phyloP scores from a whole-genome alignment of 495 filamentous ascomycete species.

The Penicillium atrosanguineum region DNA sequence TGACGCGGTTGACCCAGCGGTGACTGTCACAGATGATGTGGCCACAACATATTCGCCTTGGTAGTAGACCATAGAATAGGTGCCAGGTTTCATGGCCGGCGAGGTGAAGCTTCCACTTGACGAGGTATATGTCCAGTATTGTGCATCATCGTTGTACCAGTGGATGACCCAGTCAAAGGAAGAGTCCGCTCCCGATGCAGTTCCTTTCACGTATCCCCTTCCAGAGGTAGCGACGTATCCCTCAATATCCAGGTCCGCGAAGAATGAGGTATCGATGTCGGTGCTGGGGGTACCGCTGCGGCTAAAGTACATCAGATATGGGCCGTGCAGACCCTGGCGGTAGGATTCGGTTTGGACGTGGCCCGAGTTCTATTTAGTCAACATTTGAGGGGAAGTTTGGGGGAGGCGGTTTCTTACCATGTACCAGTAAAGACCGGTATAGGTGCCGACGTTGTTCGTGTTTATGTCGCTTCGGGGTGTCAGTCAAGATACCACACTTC shows the following conservation, averaged over 20 bases:
- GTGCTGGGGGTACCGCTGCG: conserved; percentile 53
- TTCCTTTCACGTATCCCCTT: conserved; percentile 60
- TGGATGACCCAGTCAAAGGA: conserved; percentile 55
- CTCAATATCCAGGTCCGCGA: conserved; percentile 52
- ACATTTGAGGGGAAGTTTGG: too few species aligned
- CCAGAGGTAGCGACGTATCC: conserved; percentile 54
- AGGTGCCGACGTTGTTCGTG: too few species aligned
- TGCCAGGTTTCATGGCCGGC: conserved; percentile 64
- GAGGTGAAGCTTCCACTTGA: conserved; percentile 57
- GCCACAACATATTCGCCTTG: conserved; percentile 61
- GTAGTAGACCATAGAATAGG: conserved; percentile 66
- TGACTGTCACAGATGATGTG: conserved; percentile 50
- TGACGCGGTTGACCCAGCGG: conserved; percentile 49
- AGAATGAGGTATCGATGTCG: conserved; percentile 57
- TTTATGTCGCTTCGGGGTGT: too few species aligned
- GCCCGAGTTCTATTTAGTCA: too few species aligned
- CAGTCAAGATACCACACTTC: too few species aligned
- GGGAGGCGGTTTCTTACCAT: too few species aligned
- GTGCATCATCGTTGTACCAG: conserved; percentile 61
- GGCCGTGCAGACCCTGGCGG: conserved; percentile 65
- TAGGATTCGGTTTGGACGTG: conserved; percentile 53
- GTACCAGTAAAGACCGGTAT: too few species aligned
- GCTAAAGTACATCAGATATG: conserved; percentile 61
- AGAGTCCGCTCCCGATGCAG: conserved; percentile 50
- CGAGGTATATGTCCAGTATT: conserved; percentile 61